Percentiles rank a stretch among this genome's conserved stretches.
These are phyloP conservation scores for Knufia fluminis DNA, from an alignment of 2,329 filamentous ascomycete species.

Conservation along the genomic window DNA sequence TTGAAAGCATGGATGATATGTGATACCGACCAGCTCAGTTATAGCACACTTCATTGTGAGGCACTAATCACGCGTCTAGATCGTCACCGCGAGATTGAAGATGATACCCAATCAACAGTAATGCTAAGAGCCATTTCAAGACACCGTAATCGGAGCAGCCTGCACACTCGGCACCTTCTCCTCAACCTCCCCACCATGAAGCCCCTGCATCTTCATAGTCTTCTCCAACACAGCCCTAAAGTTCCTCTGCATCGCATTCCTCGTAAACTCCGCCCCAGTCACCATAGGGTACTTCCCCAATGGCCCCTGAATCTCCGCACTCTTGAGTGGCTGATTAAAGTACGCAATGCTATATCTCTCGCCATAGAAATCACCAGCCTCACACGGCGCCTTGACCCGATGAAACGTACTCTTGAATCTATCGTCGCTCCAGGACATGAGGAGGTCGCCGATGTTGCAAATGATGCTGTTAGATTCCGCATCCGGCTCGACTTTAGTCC, in stretches of 20 bases:
- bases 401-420: constrained; percentile 59
- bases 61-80: too few species aligned
- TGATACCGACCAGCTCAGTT: too few species aligned
- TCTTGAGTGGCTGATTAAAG: constrained; percentile 55
- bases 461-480: constrained; percentile 43
- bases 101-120: too few species aligned
- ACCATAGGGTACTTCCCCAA: constrained; percentile 53
- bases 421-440: constrained; percentile 58
- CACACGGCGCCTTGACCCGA: constrained; percentile 52
- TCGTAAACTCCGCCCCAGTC: constrained; percentile 52
- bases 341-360: constrained; percentile 57
- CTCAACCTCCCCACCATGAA: constrained; percentile 7
- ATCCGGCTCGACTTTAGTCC: constrained; percentile 53
- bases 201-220: constrained; percentile 29
- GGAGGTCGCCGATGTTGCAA: constrained; percentile 57
- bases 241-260: constrained; percentile 48
- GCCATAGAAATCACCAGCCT: constrained; percentile 47
- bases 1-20: too few species aligned
- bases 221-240: constrained; percentile 45
- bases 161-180: constrained; percentile 22
- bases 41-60: too few species aligned
- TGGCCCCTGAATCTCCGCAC: constrained; percentile 51
- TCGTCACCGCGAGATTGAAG: too few species aligned
- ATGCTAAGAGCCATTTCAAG: not conserved
- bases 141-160: not conserved